Evolutionary conservation across 1,284 basidiomycete species (phyloP).

Genomic region (Cutaneotrichosporon curvatum): DNA sequence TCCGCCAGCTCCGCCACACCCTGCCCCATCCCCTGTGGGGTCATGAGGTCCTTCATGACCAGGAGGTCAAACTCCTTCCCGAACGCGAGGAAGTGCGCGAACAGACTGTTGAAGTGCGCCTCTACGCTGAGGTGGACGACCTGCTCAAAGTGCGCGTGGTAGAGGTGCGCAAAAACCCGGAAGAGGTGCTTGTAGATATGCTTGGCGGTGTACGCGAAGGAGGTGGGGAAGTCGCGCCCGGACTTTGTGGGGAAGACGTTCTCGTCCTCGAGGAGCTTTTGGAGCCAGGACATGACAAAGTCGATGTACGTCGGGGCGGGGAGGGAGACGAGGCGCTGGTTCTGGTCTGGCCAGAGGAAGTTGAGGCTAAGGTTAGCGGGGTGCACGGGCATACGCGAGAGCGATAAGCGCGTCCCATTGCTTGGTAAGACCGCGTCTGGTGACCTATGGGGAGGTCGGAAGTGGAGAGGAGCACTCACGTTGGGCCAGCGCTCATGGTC

Average conservation of each 20-base stretch:
- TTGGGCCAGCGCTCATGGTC: slow-evolving; percentile 84
- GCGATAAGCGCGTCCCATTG: too few relatives aligned
- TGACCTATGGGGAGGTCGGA: too few relatives aligned
- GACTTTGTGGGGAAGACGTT: slow-evolving; percentile 91
- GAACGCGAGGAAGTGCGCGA: slow-evolving; percentile 93
- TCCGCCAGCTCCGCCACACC: slow-evolving; percentile 77
- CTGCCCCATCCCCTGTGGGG: slow-evolving; percentile 47
- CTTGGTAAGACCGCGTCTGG: too few relatives aligned
- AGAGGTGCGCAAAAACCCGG: slow-evolving; percentile 95
- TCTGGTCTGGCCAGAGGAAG: slow-evolving; percentile 97
- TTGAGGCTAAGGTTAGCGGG: slow-evolving; percentile 59
- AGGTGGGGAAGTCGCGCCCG: slow-evolving; percentile 83
- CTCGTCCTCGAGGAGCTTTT: slow-evolving; percentile 89
- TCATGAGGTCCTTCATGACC: slow-evolving; percentile 65
- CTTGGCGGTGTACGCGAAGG: slow-evolving; percentile 86
- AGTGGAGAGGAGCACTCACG: slow-evolving; percentile 59
- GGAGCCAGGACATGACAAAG: slow-evolving; percentile 98
- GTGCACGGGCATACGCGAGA: background rate
- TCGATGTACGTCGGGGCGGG: slow-evolving; percentile 97
- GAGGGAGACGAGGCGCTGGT: slow-evolving; percentile 85
- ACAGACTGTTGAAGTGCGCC: slow-evolving; percentile 96
- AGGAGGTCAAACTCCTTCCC: slow-evolving; percentile 74
- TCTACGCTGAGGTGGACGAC: slow-evolving; percentile 89
- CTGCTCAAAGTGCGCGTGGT: slow-evolving; percentile 87
- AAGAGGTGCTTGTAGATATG: slow-evolving; percentile 96